Evolutionary conservation across 257 asterid species (phyloP), one percentile per base, ranked within the genome.

Genomic region (Ehretia macrophylla): DNA sequence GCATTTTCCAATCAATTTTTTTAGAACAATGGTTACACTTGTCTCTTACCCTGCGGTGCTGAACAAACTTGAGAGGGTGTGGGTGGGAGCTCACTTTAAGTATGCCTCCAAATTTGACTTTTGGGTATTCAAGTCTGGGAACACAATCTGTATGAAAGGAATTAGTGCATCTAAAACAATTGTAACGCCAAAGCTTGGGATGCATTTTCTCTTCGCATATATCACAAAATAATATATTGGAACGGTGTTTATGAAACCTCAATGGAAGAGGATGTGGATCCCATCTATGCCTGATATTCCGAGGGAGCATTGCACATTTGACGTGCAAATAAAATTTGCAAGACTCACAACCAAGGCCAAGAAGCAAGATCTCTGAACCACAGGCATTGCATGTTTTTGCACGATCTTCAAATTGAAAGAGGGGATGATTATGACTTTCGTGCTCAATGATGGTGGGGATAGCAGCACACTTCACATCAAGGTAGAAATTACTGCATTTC

Each of bases 151-250:
- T 32, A 35, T 62, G 67, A 11, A 62, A 62, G 17, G 50, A 49
- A 13, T 37, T 55, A 14, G 49, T 14, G 58, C 58, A 61, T 32
- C 49, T n/a, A 5, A 8, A 14, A 5, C 57, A 49, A 8, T 14
- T 35, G 13, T 61, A 50, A 13, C n/a, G 10, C 57, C 67, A 62
- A 12, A 6, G 20, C 1, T 12, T 39, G 13, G 51, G 59, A 16
- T 62, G 39, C 11, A 63, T 53, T 19, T 52, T 42, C 23, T 63
- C 49, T 20, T 62, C 67, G 10, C 67, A 62, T 16, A 17, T 23
- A 10, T 39, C 66, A 47, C 57, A 60, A 32, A 37, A 39, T 53
- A 63, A 63, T 40, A 39, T 17, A 1, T 40, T 39, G 3, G 50
- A 40, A 17, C 1, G 10, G 6, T 52, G 27, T n/a, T 59, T 50